Evolutionary conservation across 208 protist genomes (phyloP).

Genomic region (Balamuthia mandrillaris): DNA sequence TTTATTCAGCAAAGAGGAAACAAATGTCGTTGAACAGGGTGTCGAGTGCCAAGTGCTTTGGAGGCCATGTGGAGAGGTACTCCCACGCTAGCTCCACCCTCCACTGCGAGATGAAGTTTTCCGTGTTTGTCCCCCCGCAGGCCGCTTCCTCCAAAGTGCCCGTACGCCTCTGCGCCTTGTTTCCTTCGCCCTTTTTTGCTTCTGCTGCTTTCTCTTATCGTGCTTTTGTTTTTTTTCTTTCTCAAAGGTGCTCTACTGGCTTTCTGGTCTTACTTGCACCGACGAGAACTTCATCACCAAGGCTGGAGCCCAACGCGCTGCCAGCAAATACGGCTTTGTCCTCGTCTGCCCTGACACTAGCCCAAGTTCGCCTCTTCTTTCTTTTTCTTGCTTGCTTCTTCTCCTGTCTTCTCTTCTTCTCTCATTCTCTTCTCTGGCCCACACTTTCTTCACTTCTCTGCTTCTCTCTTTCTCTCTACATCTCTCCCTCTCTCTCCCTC

Average conservation of each 20-base stretch:
- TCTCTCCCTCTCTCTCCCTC: neutral
- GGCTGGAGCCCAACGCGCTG: constrained; percentile 47
- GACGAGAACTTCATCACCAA: constrained; percentile 78
- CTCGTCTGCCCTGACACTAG: constrained; percentile 66
- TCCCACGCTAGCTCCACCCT: neutral
- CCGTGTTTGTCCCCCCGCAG: constrained; percentile 19
- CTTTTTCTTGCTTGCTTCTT: neutral
- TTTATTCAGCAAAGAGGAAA: neutral
- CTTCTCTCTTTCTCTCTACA: neutral
- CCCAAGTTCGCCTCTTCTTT: constrained; percentile 46
- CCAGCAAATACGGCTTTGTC: constrained; percentile 44
- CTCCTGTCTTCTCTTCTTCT: neutral
- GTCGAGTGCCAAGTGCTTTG: constrained; percentile 36
- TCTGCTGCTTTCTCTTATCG: neutral
- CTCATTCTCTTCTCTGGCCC: neutral
- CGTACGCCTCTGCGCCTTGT: neutral
- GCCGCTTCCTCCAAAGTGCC: neutral
- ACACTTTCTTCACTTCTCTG: neutral
- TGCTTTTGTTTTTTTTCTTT: neutral
- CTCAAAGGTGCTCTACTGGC: constrained; percentile 55
- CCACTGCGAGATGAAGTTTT: constrained; percentile 36
- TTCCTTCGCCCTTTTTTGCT: neutral
- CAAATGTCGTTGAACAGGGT: constrained; percentile 24
- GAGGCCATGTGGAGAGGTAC: constrained; percentile 5
- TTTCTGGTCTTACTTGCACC: constrained; percentile 76